Percentiles rank a stretch among this genome's conserved stretches.
These are phyloP conservation scores for Gossypium davidsonii DNA, from an alignment of 441 rosid genomes.

Conservation along the genomic window DNA sequence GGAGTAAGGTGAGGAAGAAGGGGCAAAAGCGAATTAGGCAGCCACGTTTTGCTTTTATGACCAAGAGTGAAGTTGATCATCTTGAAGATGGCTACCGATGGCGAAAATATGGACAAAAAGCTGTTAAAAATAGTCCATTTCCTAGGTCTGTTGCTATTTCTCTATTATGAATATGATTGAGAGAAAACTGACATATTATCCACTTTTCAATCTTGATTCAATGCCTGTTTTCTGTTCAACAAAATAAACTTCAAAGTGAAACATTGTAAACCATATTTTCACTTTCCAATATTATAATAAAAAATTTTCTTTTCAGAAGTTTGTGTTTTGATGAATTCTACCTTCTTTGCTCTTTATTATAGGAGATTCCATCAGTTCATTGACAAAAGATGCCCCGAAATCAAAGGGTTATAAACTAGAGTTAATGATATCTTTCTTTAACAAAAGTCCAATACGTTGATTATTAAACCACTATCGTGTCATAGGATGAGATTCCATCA, in stretches of 20 bases:
- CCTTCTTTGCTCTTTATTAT: neutral
- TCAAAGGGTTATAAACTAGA: neutral
- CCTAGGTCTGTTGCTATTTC: conserved; percentile 43
- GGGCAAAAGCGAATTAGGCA: conserved; percentile 76
- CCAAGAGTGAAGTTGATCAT: conserved; percentile 89
- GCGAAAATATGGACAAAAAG: conserved; percentile 95
- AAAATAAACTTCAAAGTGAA: neutral
- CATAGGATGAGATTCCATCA: neutral
- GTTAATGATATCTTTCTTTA: neutral
- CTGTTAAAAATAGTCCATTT: conserved; percentile 87
- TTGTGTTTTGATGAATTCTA: neutral
- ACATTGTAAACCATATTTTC: neutral
- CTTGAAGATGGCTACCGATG: conserved; percentile 95
- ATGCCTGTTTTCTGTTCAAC: neutral
- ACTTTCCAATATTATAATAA: neutral
- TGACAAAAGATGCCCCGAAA: neutral
- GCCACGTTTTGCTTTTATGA: conserved; percentile 88
- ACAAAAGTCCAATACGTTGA: neutral
- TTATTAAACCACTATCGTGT: neutral
- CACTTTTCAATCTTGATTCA: neutral
- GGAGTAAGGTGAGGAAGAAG: conserved; percentile 61
- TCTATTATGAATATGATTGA: neutral
- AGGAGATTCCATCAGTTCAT: neutral
- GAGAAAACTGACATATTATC: neutral
- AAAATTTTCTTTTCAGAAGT: neutral